A percentile compares a stretch with the other conserved stretches of the same genome.
Conservation (phyloP, 2,329 filamentous ascomycete genomes). For the Calonectria fujianensis region DNA sequence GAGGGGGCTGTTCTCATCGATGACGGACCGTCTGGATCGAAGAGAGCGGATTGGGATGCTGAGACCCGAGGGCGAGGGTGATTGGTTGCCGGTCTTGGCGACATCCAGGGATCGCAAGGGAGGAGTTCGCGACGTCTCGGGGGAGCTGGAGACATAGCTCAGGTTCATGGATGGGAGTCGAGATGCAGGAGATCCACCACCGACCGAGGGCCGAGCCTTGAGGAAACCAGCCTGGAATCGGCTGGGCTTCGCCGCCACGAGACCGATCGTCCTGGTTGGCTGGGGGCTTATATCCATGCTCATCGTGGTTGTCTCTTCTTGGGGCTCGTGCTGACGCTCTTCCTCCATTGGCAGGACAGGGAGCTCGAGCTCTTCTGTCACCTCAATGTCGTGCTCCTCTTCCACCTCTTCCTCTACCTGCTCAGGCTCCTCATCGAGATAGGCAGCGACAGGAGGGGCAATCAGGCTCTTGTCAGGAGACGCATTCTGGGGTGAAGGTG, state of each 20-base stretch:
- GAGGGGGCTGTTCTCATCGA: slow-evolving; percentile 74
- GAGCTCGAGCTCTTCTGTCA: slow-evolving; percentile 6
- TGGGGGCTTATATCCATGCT: slow-evolving; percentile 76
- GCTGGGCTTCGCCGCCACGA: slow-evolving; percentile 73
- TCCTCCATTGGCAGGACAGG: slow-evolving; percentile 22
- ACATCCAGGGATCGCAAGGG: slow-evolving; percentile 72
- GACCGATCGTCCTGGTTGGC: slow-evolving; percentile 58
- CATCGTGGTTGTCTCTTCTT: slow-evolving; percentile 61
- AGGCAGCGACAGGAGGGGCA: slow-evolving; percentile 53
- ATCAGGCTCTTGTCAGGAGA: slow-evolving; percentile 57
- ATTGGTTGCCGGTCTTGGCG: slow-evolving; percentile 70
- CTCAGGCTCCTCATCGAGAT: slow-evolving; percentile 47
- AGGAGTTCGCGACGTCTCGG: slow-evolving; percentile 57
- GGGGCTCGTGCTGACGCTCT: slow-evolving; percentile 3
- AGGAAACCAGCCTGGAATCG: slow-evolving; percentile 94
- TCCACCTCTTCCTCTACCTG: slow-evolving; percentile 5
- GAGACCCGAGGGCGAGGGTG: slow-evolving; percentile 63
- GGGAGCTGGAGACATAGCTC: slow-evolving; percentile 70
- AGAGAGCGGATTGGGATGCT: slow-evolving; percentile 57
- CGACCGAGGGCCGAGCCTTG: slow-evolving; percentile 67
- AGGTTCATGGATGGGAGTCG: slow-evolving; percentile 74
- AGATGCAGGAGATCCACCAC: slow-evolving; percentile 77
- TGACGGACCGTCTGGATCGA: slow-evolving; percentile 60
- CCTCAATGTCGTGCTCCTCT: background rate
- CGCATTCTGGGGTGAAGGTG: slow-evolving; percentile 66